Base-by-base conservation (phyloP, 1,284 basidiomycete species). In the Boletellus deceptivus region DNA sequence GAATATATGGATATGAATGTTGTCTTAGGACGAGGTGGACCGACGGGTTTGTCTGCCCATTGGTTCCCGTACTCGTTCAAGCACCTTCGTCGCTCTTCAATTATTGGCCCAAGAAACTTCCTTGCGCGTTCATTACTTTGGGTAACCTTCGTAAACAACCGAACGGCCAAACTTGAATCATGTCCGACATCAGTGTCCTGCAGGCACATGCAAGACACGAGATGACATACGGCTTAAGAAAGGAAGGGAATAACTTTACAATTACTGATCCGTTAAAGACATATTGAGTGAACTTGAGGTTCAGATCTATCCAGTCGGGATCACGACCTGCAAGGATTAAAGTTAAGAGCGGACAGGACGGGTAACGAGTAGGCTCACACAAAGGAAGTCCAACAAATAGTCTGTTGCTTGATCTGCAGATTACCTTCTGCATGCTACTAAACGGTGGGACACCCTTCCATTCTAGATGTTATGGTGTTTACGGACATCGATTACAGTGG, bases 311-410 rank as follows among this genome's bases (percentile, higher is more conserved):
- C 54, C 67, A 77, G 5, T 71, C 73, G 6, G 55, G 57, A 47
- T 76, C 54, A 22, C 45, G 49, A 6, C 49, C 49, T 50, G 22
- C 27, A 39, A 27, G 29, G 16, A 8, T 17, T 6, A 10, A 4
- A 43, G 6, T 18, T 37, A 14, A 4, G 6, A 6, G 16, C 9
- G 22, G 16, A 22, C 6, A n/a, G 17, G 6, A 11, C 10, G 7
- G 6, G 24, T 6, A 18, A 10, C 6, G n/a, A 29, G 27, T 29
- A 11, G 20, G 20, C 33, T 11, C 9, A 50, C 49, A 50, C 13
- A 50, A 9, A 3, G 74, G 73, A 16, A 70, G 59, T 3, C 75
- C 74, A 31, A 75, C 70, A 43, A 75, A 72, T 6, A 68, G 45
- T 18, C 75, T 63, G 49, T 73, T 75, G 41, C 52, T 69, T 16